Evolutionary conservation across 1,284 basidiomycete species (phyloP), one percentile per base, ranked within the genome.

Genomic region (Irpex rosettiformis): DNA sequence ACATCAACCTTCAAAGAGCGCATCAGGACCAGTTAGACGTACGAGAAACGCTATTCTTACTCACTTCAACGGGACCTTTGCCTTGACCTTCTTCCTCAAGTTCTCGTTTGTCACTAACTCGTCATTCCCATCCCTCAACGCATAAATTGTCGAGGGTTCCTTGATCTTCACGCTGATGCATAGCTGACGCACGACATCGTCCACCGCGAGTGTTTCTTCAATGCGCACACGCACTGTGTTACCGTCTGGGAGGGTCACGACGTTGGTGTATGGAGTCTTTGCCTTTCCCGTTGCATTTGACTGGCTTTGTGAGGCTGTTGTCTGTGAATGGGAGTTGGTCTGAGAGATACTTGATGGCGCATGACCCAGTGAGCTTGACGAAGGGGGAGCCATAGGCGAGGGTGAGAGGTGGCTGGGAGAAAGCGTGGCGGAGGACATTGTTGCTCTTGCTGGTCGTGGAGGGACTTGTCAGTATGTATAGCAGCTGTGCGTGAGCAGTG

Each of bases 101-200:
- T 92, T 96, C 62, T 93, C 89, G 68, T 94, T 93, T 25, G 94
- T 96, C n/a, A 98, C 88, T 52, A 98, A 76, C 67, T 92, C 90
- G 64, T 94, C 92, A 27, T 80, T 84, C 65, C 95, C 92, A 68
- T 97, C 94, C 65, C 96, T 80, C 58, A 98, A 73, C 1, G 94
- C 93, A 67, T 89, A 95, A 60, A 93, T 80, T 3, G 85, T 83
- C 11, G 92, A 85, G 0, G 91, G 85, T 56, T 95, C 93, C 61
- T 87, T 86, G 52, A 96, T 86, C 68, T 90, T 89, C 65, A 98
- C 77, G 70, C 91, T 91, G 62, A 87, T 74, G 66, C 89, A 91
- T 13, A 93, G 79, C 68, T 91, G 90, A 54, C 82, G 84, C 53
- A 93, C 81, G 56, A 93, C 90, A 69, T 93, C 90, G 58, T 88